These are phyloP conservation scores for Punica granatum DNA, from an alignment of 345 rosid species.

Conservation along the genomic window DNA sequence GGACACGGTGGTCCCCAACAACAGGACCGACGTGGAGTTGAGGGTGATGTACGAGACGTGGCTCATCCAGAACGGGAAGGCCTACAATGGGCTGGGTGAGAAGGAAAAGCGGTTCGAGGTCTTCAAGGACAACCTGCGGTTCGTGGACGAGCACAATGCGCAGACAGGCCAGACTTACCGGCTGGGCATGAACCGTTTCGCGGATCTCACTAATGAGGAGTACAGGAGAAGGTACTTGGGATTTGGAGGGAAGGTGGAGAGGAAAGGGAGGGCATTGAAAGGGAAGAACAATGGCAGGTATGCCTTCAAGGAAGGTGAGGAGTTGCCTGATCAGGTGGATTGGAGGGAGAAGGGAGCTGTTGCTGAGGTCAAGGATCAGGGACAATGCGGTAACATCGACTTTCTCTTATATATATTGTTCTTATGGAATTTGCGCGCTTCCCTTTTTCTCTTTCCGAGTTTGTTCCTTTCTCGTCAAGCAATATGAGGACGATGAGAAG, in stretches of 20 bases:
- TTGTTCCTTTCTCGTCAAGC: not conserved
- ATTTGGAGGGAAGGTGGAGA: not conserved
- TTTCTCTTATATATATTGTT: too few relatives aligned
- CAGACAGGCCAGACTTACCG: conserved; percentile 14
- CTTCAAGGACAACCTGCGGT: conserved; percentile 31
- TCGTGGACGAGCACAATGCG: conserved; percentile 27
- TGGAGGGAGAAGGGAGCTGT: conserved; percentile 12
- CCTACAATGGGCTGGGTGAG: conserved; percentile 31
- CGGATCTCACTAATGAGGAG: conserved; percentile 35
- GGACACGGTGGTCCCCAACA: not conserved
- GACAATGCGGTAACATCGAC: conserved; percentile 5
- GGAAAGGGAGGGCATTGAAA: not conserved
- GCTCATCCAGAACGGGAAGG: conserved; percentile 24
- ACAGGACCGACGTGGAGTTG: conserved; percentile 25
- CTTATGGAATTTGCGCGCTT: too few relatives aligned
- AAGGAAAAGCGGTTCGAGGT: conserved; percentile 26
- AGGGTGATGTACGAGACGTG: conserved; percentile 26
- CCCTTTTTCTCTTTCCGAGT: not conserved
- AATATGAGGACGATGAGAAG: not conserved
- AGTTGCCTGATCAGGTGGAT: conserved; percentile 11
- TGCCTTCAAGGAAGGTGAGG: conserved; percentile 5
- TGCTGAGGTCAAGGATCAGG: conserved; percentile 9
- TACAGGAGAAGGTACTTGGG: conserved; percentile 27
- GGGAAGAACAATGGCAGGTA: not conserved
- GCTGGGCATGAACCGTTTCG: conserved; percentile 32